Evolutionary conservation across 495 filamentous ascomycete species (phyloP).

Genomic region (Aspergillus avenaceus): DNA sequence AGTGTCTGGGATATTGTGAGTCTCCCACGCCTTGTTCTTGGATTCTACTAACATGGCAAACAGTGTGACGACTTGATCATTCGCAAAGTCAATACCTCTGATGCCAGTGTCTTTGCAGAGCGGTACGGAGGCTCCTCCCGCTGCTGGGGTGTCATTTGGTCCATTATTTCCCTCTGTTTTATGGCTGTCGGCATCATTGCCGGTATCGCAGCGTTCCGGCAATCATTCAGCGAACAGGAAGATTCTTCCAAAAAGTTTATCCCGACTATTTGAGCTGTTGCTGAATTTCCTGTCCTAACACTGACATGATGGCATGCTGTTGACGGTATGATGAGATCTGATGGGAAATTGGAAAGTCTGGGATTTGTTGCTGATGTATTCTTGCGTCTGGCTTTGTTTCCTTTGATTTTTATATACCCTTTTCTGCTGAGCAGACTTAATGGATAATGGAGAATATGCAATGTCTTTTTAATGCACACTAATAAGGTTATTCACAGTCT

Average conservation of each 20-base stretch:
- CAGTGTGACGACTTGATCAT: constrained; percentile 78
- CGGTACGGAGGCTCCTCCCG: constrained; percentile 74
- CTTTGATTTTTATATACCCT: neutral
- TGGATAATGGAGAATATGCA: neutral
- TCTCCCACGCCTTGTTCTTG: constrained; percentile 1
- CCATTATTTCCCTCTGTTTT: constrained; percentile 62
- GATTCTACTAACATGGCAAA: neutral
- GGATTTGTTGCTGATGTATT: neutral
- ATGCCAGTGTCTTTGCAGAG: constrained; percentile 77
- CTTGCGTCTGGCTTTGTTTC: neutral
- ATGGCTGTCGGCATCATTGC: constrained; percentile 69
- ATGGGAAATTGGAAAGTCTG: no score
- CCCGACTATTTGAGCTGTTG: constrained; percentile 32
- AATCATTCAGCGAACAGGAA: constrained; percentile 63
- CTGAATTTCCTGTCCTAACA: neutral
- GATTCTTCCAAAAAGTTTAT: constrained; percentile 65
- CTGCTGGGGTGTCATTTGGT: constrained; percentile 81
- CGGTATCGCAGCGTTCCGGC: constrained; percentile 70
- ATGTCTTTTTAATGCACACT: neutral
- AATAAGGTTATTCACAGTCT: neutral
- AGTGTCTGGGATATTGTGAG: constrained; percentile 81
- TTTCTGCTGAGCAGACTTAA: neutral
- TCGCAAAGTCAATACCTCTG: constrained; percentile 74
- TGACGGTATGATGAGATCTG: neutral
- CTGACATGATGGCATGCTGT: neutral